Evolutionary conservation across 78 protist genomes (phyloP).

Genomic region (Polysphondylium violaceum): DNA sequence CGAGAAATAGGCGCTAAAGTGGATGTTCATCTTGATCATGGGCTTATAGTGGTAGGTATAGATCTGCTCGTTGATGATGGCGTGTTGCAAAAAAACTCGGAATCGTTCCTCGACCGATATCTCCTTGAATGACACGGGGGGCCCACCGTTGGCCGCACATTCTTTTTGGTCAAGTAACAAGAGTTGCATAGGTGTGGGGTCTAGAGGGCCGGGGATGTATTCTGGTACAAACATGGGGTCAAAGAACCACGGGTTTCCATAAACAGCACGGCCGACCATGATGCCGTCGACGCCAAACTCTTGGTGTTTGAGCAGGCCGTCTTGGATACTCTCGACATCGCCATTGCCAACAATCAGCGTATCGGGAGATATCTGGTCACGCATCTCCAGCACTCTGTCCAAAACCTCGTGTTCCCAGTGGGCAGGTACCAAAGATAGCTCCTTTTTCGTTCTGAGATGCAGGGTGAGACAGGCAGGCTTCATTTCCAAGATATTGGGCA

Average conservation of each 20-base stretch:
- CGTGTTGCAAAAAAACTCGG: constrained; percentile 3
- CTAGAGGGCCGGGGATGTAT: not conserved
- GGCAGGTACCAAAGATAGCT: constrained; percentile 54
- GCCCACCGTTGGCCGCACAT: not conserved
- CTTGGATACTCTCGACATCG: constrained; percentile 25
- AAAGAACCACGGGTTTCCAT: constrained; percentile 76
- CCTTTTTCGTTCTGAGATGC: constrained; percentile 66
- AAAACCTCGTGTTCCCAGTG: constrained; percentile 60
- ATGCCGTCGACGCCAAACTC: constrained; percentile 25
- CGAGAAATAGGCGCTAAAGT: not conserved
- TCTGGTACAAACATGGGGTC: not conserved
- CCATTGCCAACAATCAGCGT: constrained; percentile 60
- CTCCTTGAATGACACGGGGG: not conserved
- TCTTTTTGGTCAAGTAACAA: not conserved
- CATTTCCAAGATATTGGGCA: constrained; percentile 14
- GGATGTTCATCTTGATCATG: not conserved
- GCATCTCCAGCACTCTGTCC: not conserved
- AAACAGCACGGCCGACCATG: constrained; percentile 56
- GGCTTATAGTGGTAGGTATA: not conserved
- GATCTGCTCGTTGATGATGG: constrained; percentile 1
- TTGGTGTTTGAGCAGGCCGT: not conserved
- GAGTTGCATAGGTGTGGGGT: not conserved
- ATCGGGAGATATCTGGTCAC: constrained; percentile 1
- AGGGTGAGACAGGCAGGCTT: constrained; percentile 36
- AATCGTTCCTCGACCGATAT: not conserved